A percentile compares a stretch with the other conserved stretches of the same genome.
Evolutionary conservation across 768 basidiomycete species (phyloP).

Genomic region (Phylloporus rhodoxanthus): DNA sequence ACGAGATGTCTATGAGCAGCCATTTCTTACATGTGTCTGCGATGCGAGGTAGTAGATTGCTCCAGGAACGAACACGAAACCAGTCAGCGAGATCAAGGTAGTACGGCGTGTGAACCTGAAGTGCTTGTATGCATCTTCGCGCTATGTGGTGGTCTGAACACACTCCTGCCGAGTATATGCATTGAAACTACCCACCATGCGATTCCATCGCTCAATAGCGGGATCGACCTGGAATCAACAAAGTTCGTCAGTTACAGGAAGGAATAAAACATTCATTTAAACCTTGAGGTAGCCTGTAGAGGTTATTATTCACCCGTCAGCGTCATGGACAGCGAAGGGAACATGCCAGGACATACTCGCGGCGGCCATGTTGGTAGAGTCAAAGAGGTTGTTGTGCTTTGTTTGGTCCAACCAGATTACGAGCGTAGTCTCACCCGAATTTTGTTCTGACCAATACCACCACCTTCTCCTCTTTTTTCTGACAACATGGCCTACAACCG

Average conservation of each 20-base stretch:
- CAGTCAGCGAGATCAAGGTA: slow-evolving; percentile 54
- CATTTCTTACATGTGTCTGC: slow-evolving; percentile 33
- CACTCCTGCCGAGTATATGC: background rate
- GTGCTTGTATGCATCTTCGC: slow-evolving; percentile 77
- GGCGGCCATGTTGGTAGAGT: slow-evolving; percentile 49
- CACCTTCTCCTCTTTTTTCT: slow-evolving; percentile 10
- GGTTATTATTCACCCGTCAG: slow-evolving; percentile 4
- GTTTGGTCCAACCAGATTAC: slow-evolving; percentile 21
- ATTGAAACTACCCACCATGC: slow-evolving; percentile 42
- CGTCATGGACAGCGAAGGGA: background rate
- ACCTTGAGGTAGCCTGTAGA: slow-evolving; percentile 56
- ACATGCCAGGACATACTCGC: slow-evolving; percentile 42
- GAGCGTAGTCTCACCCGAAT: slow-evolving; percentile 2
- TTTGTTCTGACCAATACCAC: slow-evolving; percentile 18
- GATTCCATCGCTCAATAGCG: slow-evolving; percentile 57
- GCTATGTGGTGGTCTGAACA: slow-evolving; percentile 37
- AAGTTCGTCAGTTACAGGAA: background rate
- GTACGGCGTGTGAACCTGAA: slow-evolving; percentile 76
- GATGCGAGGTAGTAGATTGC: slow-evolving; percentile 43
- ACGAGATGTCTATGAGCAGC: slow-evolving; percentile 14
- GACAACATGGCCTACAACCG: slow-evolving; percentile 65
- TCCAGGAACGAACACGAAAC: slow-evolving; percentile 61
- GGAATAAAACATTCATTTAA: background rate
- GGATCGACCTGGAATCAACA: slow-evolving; percentile 37
- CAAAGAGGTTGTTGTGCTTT: slow-evolving; percentile 27